Percentiles rank a stretch among this genome's conserved stretches.
Conservation (phyloP, 1,284 basidiomycete genomes). For the Trichosporon inkin region DNA sequence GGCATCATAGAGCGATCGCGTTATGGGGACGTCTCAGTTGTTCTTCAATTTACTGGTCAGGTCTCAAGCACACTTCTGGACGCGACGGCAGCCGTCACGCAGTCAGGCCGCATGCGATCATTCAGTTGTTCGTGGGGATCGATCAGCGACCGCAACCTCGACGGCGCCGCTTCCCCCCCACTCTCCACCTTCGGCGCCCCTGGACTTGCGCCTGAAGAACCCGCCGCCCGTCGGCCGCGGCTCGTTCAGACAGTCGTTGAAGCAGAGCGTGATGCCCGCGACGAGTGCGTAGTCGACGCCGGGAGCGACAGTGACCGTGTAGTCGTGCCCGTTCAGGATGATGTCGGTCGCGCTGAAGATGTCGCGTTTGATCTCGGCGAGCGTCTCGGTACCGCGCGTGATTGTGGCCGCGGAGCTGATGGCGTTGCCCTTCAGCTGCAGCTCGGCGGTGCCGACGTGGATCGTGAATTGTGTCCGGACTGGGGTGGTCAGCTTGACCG, state of each 20-base stretch:
- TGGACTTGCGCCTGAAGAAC: neutral
- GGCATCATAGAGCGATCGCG: too few relatives aligned
- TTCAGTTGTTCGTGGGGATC: too few relatives aligned
- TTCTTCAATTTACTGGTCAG: too few relatives aligned
- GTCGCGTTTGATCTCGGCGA: constrained; percentile 2
- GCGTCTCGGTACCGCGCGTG: neutral
- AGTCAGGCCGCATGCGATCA: too few relatives aligned
- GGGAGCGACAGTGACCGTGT: constrained; percentile 48
- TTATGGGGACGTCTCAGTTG: too few relatives aligned
- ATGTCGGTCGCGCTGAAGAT: neutral
- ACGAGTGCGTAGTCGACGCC: constrained; percentile 51
- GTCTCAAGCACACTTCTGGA: too few relatives aligned
- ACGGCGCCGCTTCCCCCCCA: neutral
- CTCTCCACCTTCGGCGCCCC: neutral
- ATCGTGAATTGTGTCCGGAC: constrained; percentile 2
- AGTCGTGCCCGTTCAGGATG: constrained; percentile 14
- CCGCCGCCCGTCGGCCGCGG: neutral
- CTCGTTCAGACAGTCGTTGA: constrained; percentile 38
- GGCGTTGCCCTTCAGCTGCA: neutral
- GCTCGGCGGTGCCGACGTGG: neutral
- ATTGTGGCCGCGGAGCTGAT: neutral
- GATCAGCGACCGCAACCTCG: too few relatives aligned
- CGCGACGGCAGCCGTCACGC: too few relatives aligned
- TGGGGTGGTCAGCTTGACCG: neutral
- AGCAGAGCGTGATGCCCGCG: constrained; percentile 50